Percentiles rank a stretch among this genome's conserved stretches.
phyloP scores from a whole-genome alignment of 2,329 filamentous ascomycete genomes.

The Fusarium sp. region DNA sequence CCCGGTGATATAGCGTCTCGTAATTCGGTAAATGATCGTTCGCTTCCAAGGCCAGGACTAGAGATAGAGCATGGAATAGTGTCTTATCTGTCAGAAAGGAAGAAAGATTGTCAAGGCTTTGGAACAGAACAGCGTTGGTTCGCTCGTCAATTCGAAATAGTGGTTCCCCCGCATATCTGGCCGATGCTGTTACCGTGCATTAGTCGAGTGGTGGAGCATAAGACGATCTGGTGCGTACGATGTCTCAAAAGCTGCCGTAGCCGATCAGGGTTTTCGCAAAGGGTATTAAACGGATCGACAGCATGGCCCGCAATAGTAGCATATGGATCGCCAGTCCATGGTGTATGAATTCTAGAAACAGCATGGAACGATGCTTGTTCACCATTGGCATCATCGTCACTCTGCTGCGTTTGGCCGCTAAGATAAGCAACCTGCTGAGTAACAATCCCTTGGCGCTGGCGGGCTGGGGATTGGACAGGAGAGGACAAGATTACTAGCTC shows the following conservation, averaged over 20 bases:
- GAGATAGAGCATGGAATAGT: constrained; percentile 7
- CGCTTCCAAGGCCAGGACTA: neutral
- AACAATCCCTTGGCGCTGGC: fast-evolving
- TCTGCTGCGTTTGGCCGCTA: fast-evolving
- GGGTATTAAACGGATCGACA: constrained; percentile 6
- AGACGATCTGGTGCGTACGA: neutral
- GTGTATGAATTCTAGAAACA: fast-evolving
- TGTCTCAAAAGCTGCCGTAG: constrained; percentile 1
- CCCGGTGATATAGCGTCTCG: constrained; percentile 4
- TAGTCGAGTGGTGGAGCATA: neutral
- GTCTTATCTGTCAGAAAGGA: neutral
- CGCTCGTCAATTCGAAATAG: constrained; percentile 8
- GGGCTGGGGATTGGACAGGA: fast-evolving
- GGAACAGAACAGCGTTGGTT: neutral
- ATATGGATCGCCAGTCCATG: fast-evolving
- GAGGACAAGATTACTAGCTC: fast-evolving
- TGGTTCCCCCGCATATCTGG: neutral
- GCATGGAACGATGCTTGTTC: fast-evolving
- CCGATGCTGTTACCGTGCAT: neutral
- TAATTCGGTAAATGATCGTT: neutral
- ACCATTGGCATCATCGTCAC: fast-evolving
- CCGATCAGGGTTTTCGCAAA: constrained; percentile 6
- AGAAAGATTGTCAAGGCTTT: neutral
- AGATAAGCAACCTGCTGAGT: fast-evolving
- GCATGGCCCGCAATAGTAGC: neutral